Evolutionary conservation across 2,329 filamentous ascomycete genomes (phyloP), one percentile per base, ranked within the genome.

Genomic region (Fusarium graminum): DNA sequence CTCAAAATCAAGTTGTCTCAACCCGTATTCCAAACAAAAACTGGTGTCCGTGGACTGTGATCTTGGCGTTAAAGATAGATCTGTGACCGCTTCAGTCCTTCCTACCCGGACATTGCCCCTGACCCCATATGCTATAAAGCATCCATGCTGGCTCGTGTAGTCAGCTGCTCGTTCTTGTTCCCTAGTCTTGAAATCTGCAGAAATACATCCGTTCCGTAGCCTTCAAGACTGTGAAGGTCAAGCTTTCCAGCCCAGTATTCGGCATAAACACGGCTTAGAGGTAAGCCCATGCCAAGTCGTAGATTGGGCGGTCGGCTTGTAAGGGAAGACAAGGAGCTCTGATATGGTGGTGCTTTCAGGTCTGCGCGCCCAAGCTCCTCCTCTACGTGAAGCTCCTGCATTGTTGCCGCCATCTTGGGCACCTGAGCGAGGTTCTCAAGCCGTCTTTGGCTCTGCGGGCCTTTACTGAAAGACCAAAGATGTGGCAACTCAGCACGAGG

Each of bases 211-310:
- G 96, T 93, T 14, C 95, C 95, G 76, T 97, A 98, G 1, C 95
- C 96, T 75, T 97, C 94, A 9, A 99, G 81, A 74, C 92, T 97
- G 76, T 98, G 94, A 59, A 98, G 79, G 73, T 97, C 92, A 10
- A 99, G 81, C 72, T 88, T 95, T 25, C 95, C 95, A 4, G 95
- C 95, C 95, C 95, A 99, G 78, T 98, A 98, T 78, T 98, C 94
- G 28, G 94, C 93, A 78, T 98, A 99, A 4, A 98, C 92, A 63
- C 93, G 88, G 73, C 94, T 97, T 80, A 99, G 89, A 0, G 95
- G 95, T 50, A 99, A 79, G 2, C 95, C 95, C 85, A 99, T 97
- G 6, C 95, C 95, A 2, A 99, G 84, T 12, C 93, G 87, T 63
- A 98, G 81, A 74, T 97, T 91, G 0, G 95, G 94, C 17, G 93